Evolutionary conservation across 495 filamentous ascomycete species (phyloP).

Genomic region (Neurospora tetraspora): DNA sequence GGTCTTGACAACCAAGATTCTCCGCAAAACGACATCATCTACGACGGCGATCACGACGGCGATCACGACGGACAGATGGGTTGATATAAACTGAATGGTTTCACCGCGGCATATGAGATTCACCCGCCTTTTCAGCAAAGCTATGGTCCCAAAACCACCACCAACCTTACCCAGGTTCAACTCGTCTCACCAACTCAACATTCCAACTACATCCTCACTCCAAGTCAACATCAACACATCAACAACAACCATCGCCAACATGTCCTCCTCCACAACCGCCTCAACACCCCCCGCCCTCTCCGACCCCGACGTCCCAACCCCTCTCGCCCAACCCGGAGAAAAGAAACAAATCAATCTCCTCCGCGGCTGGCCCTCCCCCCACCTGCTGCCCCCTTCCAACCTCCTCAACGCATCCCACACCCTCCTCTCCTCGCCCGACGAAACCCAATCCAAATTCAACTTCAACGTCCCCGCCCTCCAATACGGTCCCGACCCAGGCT

Average conservation of each 20-base stretch:
- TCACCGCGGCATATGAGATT: neutral
- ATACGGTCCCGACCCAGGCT: constrained; percentile 75
- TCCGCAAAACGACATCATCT: neutral
- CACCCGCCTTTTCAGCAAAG: neutral
- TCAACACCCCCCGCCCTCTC: neutral
- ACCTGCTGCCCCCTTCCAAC: constrained; percentile 53
- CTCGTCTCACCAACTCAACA: neutral
- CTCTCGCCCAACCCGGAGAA: neutral
- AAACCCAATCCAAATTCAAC: constrained; percentile 9
- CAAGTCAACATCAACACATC: neutral
- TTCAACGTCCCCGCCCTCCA: constrained; percentile 48
- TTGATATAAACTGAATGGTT: neutral
- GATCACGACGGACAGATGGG: neutral
- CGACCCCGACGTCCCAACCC: neutral
- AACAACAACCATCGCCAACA: neutral
- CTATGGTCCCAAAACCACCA: neutral
- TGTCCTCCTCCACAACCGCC: neutral
- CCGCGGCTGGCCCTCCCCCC: constrained; percentile 60
- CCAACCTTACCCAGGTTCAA: neutral
- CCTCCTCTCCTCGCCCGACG: constrained; percentile 17
- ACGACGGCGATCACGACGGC: neutral
- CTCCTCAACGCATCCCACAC: constrained; percentile 21
- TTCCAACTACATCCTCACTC: neutral
- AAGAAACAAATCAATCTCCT: constrained; percentile 52
- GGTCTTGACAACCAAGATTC: neutral